These are phyloP conservation scores for Botrytis medusae DNA, from an alignment of 2,329 filamentous ascomycete species.

Conservation along the genomic window DNA sequence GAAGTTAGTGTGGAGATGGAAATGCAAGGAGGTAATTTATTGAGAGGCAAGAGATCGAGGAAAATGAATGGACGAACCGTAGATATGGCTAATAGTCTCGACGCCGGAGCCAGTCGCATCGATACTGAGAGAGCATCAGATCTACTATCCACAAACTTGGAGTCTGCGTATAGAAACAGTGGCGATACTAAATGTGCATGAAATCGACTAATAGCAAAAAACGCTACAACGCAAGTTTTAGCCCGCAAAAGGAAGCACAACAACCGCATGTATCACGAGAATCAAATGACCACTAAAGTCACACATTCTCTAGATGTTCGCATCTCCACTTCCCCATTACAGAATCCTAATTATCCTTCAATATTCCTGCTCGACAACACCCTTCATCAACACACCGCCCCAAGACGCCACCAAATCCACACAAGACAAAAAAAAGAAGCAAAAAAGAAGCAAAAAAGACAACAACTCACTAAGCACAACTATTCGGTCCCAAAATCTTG, in stretches of 20 bases:
- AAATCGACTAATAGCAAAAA: not conserved
- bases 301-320: rapidly evolving
- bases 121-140: not conserved
- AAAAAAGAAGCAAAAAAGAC: not conserved
- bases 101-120: slow-evolving; percentile 15
- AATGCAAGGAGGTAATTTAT: too few relatives aligned
- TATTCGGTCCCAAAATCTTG: not conserved
- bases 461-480: slow-evolving; percentile 8
- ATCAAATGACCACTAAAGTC: not conserved
- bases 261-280: not conserved
- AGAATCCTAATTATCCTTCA: too few relatives aligned
- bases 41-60: not conserved
- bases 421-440: not conserved
- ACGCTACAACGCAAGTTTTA: not conserved
- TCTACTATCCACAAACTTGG: not conserved
- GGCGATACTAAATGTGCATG: not conserved
- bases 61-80: not conserved
- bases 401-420: not conserved
- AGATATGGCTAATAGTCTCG: slow-evolving; percentile 22
- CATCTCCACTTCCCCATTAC: not conserved
- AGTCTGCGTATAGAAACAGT: not conserved
- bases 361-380: not conserved
- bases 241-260: not conserved
- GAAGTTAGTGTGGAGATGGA: not conserved
- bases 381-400: not conserved